Base-by-base conservation (phyloP, 2,329 filamentous ascomycete genomes). In the Fusarium mundagurra region DNA sequence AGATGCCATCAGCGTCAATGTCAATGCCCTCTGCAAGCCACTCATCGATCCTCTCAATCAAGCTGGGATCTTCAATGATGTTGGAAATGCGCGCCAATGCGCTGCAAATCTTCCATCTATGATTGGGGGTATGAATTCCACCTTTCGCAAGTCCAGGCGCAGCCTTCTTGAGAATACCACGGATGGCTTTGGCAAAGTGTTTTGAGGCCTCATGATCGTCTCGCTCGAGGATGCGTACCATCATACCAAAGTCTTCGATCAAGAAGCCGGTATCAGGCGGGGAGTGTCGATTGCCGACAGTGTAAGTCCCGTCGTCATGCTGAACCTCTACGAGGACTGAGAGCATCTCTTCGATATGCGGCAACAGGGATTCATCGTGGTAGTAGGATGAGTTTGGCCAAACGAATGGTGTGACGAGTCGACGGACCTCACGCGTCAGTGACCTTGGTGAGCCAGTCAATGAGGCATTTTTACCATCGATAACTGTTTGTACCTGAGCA, bases 31-130 rank as follows among this genome's bases (percentile, higher is more conserved):
- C 67, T 2, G 65, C 65, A 10, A 69, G 67, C 67, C 67, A 69
- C 13, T 69, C 65, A 6, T 69, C 44, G 3, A 69, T 69, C 6
- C 58, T 69, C 43, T 45, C 9, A 5, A 69, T 16, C 24, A 57
- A 41, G 8, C 65, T 69, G 5, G 24, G 27, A 3, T 64, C 61
- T 0, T 39, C 48, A 0, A 44, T 69, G 5, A 69, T 69, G 22
- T 20, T 36, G 2, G 65, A 69, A n/a, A 69, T 69, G 10, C 67
- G 57, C 1, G 67, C 65, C 10, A 69, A n/a, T 3, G 67, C 67
- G 20, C 65, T 69, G 18, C 67, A 69, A 5, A 69, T 69, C 38
- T 69, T 69, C 67, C 67, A 69, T 41, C 65, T 41, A 5, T 69
- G 67, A 8, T 69, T 69, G 1, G 67, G 67, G 1, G 67, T 69